A percentile compares a stretch with the other conserved stretches of the same genome.
These are phyloP conservation scores for Calendula officinalis DNA, from an alignment of 129 eudicot species.

Conservation along the genomic window DNA sequence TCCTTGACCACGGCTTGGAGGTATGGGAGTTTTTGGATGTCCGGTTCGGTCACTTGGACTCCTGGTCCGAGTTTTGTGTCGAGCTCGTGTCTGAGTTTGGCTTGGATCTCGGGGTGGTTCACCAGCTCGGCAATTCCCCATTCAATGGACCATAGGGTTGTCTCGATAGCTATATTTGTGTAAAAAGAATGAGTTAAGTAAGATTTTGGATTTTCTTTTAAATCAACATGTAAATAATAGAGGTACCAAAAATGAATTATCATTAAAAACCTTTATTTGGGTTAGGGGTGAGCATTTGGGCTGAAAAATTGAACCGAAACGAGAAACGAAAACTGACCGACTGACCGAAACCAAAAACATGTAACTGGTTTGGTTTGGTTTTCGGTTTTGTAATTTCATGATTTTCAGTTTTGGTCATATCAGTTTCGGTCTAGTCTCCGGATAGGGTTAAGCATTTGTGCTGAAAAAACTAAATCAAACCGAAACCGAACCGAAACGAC, in stretches of 20 bases:
- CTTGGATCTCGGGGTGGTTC: conserved; percentile 76
- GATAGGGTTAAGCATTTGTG: too few relatives aligned
- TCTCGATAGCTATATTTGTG: conserved; percentile 67
- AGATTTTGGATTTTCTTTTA: background rate
- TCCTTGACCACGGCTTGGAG: conserved; percentile 44
- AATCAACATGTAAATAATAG: background rate
- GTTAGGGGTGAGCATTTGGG: too few relatives aligned
- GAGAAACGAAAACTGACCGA: background rate
- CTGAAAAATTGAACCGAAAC: too few relatives aligned
- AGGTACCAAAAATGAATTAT: background rate
- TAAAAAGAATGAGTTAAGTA: background rate
- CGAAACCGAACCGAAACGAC: too few relatives aligned
- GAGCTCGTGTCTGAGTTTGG: conserved; percentile 63
- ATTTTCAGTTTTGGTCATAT: too few relatives aligned
- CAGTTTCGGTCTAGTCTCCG: too few relatives aligned
- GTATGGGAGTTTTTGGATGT: conserved; percentile 37
- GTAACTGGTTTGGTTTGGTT: too few relatives aligned
- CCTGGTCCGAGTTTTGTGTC: conserved; percentile 54
- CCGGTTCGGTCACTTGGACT: conserved; percentile 41
- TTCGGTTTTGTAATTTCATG: too few relatives aligned
- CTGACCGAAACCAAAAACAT: background rate
- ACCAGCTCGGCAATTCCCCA: conserved; percentile 90
- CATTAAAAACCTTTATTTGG: too few relatives aligned
- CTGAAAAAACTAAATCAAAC: background rate
- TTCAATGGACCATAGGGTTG: conserved; percentile 93